phyloP scores from a whole-genome alignment of 2,329 filamentous ascomycete species.

The Bertia moriformis region DNA sequence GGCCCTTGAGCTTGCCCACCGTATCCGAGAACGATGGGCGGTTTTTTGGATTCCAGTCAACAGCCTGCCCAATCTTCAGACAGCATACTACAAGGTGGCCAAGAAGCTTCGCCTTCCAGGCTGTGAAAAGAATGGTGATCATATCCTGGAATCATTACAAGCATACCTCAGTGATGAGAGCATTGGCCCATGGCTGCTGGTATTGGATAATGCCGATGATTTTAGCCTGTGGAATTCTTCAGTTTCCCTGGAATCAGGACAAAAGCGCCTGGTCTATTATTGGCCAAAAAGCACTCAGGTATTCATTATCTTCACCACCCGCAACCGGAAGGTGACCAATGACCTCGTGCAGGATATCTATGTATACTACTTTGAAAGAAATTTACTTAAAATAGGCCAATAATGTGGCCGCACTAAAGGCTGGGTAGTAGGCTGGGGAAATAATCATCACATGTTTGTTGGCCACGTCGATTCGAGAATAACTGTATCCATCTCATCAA shows the following conservation, averaged over 20 bases:
- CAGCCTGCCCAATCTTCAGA: constrained; percentile 20
- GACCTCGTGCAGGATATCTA: too few species aligned
- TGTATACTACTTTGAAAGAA: too few species aligned
- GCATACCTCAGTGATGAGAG: constrained; percentile 11
- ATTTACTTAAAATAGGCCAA: too few species aligned
- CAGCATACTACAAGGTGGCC: constrained; percentile 18
- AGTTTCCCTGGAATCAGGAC: neutral
- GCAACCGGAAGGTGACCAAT: neutral
- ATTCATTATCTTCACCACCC: neutral
- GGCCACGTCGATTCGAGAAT: too few species aligned
- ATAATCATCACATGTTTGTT: too few species aligned
- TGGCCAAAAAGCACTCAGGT: neutral
- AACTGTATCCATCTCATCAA: too few species aligned
- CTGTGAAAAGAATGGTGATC: constrained; percentile 6
- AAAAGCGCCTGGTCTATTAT: neutral
- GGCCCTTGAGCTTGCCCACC: constrained; percentile 22
- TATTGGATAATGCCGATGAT: constrained; percentile 27
- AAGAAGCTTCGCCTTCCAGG: too few species aligned
- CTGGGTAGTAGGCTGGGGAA: too few species aligned
- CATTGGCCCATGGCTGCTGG: constrained; percentile 20
- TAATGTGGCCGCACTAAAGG: too few species aligned
- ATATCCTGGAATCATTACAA: constrained; percentile 30
- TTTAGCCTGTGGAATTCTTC: constrained; percentile 4
- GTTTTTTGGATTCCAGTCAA: constrained; percentile 27
- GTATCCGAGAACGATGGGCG: constrained; percentile 14